These are phyloP conservation scores for Penicillium alfredii DNA, from an alignment of 495 filamentous ascomycete genomes.

Conservation along the genomic window DNA sequence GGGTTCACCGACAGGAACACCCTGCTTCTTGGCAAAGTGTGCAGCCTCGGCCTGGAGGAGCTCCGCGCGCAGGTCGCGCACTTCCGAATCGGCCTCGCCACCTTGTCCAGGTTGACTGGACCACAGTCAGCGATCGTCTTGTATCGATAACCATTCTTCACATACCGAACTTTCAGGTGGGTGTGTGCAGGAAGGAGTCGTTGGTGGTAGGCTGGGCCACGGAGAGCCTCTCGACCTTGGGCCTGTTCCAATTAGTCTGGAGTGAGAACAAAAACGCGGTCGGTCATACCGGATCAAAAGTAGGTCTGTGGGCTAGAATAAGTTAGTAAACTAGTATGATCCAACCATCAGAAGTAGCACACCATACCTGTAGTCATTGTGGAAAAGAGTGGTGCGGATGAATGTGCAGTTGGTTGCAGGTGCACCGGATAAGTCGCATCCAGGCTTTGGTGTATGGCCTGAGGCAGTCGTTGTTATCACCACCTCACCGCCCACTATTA, in stretches of 20 bases:
- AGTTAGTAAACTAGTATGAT: conserved; percentile 20
- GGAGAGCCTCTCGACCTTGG: conserved; percentile 87
- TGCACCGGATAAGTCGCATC: too few species aligned
- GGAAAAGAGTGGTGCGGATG: conserved; percentile 2
- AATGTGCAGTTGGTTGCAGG: conserved; percentile 1
- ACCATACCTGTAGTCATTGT: conserved; percentile 63
- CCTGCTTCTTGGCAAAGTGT: conserved; percentile 79
- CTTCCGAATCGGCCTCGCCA: conserved; percentile 64
- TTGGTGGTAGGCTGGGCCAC: conserved; percentile 94
- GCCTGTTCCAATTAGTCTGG: conserved; percentile 51
- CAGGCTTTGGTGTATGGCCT: too few species aligned
- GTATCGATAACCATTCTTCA: neutral
- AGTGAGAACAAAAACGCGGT: too few species aligned
- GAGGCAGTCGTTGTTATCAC: neutral
- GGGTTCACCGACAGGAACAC: conserved; percentile 43
- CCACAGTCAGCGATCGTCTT: conserved; percentile 12
- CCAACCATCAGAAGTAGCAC: neutral
- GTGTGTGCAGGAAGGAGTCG: conserved; percentile 89
- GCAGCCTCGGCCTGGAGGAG: conserved; percentile 81
- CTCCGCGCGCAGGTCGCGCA: conserved; percentile 84
- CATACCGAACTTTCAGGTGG: conserved; percentile 76
- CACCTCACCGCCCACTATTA: conserved; percentile 6
- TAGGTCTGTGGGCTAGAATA: conserved; percentile 66
- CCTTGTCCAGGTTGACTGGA: conserved; percentile 79
- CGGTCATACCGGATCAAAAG: conserved; percentile 75